Evolutionary conservation across 352 stramenopile species (phyloP), one percentile per base, ranked within the genome.

Genomic region (Sclerospora graminicola): DNA sequence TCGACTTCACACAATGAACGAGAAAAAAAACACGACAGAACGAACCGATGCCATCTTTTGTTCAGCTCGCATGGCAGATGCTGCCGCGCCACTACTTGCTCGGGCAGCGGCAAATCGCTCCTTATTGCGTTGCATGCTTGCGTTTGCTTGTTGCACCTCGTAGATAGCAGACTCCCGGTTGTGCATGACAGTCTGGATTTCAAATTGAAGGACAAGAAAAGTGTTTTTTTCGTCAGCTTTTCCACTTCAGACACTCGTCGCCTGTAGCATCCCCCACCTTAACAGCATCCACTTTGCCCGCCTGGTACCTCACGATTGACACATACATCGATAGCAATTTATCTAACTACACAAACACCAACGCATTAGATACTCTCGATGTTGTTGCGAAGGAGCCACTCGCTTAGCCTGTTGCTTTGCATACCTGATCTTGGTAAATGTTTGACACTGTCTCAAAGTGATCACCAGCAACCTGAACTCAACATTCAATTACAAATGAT

Each of bases 61-160:
- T 45, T 93, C 81, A 9, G 81, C 81, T 44, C 77, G 69, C 78
- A 93, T 90, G 5, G 81, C 81, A 43, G 81, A 93, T 19, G 78
- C 81, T 13, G 81, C 81, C 39, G 81, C 79, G 1, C 81, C 81
- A 44, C 78, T 93, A 50, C 81, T 93, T 21, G 81, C 81, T 21
- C 81, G 69, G 10, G 81, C 81, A 44, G 81, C 81, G 13, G 81
- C 81, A 54, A 93, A 93, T 0, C 79, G 67, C 48, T 93, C 81
- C 63, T 93, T 93, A 53, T 93, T 93, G 28, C 81, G 60, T 45
- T 93, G 81, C 81, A 93, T 93, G 42, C 75, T 90, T 4, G 77
- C 75, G 58, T 87, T 93, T n/a, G 81, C 78, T 73, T 89, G 70
- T 41, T 91, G 78, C 2, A 93, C 81, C 57, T 93, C 81, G 16